phyloP scores from a whole-genome alignment of 345 rosid species.

The Eucalyptus urophylla region DNA sequence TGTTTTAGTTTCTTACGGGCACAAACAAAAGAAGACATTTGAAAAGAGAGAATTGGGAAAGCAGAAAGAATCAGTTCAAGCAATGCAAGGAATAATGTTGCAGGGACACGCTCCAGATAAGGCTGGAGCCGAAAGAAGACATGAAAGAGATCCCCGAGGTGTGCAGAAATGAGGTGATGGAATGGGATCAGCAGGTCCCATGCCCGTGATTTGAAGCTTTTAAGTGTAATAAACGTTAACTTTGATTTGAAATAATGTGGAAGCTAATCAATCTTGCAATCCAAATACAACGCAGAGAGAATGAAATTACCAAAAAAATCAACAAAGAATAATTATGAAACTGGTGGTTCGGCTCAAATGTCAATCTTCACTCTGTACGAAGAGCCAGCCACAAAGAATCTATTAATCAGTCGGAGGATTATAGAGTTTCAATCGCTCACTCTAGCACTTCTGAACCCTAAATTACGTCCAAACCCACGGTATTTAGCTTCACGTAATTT shows the following conservation, averaged over 20 bases:
- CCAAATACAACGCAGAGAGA: neutral
- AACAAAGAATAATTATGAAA: neutral
- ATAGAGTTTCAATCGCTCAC: neutral
- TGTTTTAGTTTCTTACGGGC: too few relatives aligned
- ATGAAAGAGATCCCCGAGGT: slow-evolving; percentile 25
- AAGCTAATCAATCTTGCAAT: neutral
- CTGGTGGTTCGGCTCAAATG: fast-evolving
- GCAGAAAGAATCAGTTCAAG: neutral
- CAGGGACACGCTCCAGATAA: slow-evolving; percentile 38
- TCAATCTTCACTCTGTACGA: fast-evolving
- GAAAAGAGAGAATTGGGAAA: neutral
- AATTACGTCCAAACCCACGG: neutral
- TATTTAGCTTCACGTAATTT: neutral
- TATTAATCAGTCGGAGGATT: neutral
- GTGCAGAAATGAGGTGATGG: slow-evolving; percentile 18
- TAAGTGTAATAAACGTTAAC: neutral
- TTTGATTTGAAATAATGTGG: too few relatives aligned
- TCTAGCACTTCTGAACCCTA: neutral
- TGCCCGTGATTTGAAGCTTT: neutral
- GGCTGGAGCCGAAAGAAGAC: slow-evolving; percentile 6
- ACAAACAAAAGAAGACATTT: too few relatives aligned
- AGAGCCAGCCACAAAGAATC: neutral
- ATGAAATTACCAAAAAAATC: too few relatives aligned
- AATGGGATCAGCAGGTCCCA: slow-evolving; percentile 14
- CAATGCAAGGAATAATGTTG: neutral